Percentiles rank a stretch among this genome's conserved stretches.
Conservation (phyloP, 352 stramenopile genomes). For the Pythium utonaiense region DNA sequence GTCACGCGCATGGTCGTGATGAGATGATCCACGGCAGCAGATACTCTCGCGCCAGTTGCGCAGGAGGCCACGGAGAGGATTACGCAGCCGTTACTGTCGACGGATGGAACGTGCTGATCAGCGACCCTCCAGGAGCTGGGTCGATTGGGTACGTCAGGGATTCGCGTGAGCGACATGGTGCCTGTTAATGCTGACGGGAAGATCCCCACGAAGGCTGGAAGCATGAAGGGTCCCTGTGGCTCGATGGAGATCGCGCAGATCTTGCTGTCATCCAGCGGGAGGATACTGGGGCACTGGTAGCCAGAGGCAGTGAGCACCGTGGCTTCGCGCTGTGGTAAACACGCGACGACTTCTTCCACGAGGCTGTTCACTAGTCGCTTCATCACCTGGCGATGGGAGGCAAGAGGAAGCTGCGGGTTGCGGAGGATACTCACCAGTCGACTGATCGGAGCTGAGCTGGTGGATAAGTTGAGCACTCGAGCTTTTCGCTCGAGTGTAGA, state of each 20-base stretch:
- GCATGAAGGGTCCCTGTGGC: slow-evolving; percentile 13
- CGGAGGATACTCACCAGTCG: slow-evolving; percentile 15
- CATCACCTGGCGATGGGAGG: slow-evolving; percentile 10
- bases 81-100: slow-evolving; percentile 18
- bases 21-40: slow-evolving; percentile 39
- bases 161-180: slow-evolving; percentile 5
- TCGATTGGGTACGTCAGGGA: neutral
- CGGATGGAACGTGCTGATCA: slow-evolving; percentile 23
- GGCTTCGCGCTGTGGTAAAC: slow-evolving; percentile 16
- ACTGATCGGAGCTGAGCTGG: slow-evolving; percentile 9
- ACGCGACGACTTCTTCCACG: slow-evolving; percentile 19
- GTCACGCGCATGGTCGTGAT: slow-evolving; percentile 25
- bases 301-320: slow-evolving; percentile 15
- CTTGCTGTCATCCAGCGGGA: slow-evolving; percentile 18
- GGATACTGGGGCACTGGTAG: slow-evolving; percentile 1
- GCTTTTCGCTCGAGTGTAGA: neutral
- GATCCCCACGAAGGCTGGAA: slow-evolving; percentile 26
- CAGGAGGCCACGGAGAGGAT: slow-evolving; percentile 45
- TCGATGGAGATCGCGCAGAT: slow-evolving; percentile 32
- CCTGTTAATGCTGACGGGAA: slow-evolving; percentile 22
- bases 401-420: slow-evolving; percentile 10
- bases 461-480: slow-evolving; percentile 14
- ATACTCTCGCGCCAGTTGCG: slow-evolving; percentile 37
- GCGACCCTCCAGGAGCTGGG: slow-evolving; percentile 18
- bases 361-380: slow-evolving; percentile 12